Evolutionary conservation across 495 filamentous ascomycete species (phyloP), one percentile per base, ranked within the genome.

Genomic region (Neurospora terricola): DNA sequence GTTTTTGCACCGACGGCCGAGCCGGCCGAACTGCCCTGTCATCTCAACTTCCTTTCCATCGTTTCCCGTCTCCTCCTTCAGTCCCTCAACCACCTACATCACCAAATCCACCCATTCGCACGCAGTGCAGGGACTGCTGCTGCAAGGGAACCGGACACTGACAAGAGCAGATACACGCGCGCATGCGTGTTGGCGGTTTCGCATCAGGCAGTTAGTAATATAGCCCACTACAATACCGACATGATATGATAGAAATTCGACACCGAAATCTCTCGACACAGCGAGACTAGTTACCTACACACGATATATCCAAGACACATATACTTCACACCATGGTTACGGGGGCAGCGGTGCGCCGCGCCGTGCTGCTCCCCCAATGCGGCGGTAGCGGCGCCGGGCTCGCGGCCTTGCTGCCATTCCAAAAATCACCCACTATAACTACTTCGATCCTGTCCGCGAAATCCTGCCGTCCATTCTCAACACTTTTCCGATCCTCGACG

Each of bases 281-380:
- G 72, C 74, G 74, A 73, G 70, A 43, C 54, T 66, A 66, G 54
- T 34, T 3, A 66, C 54, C 54, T 66, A 66, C 27, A 59, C 48
- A 66, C 68, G 40, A 38, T n/a, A 40, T 34, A 45, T 12, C 37
- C 6, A 40, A 68, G 27, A 72, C 16, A 71, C 71, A 42, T 21
- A 23, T 38, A 71, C 54, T 34, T 43, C 39, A 75, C 27, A 54
- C 43, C 71, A 80, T 82, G 81, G 78, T 74, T 77, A 73, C 79
- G 78, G 81, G 81, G 75, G 80, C 76, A 68, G 79, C 78, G 73
- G 73, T 80, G 71, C 81, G 78, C 72, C 81, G 78, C 71, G 77
- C 76, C 68, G 73, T 73, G 73, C 80, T 82, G 80, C 78, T 81
- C 75, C 80, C 79, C 71, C 79, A 79, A 73, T 77, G 80, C 73